Conservation (phyloP, 2,329 filamentous ascomycete species). For the Fulvia fulva region DNA sequence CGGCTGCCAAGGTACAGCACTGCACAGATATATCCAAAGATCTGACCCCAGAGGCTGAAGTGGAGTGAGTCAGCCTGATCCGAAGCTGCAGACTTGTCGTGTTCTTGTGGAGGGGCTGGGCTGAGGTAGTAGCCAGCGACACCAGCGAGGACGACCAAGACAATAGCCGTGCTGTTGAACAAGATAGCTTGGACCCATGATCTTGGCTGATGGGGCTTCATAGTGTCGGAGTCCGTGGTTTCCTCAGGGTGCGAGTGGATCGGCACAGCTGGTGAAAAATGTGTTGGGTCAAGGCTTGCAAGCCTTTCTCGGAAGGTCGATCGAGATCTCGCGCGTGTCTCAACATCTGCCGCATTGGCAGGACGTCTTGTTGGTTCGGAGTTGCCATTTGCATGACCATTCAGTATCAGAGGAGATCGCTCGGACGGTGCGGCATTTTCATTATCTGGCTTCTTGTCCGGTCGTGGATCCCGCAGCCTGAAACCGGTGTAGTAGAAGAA, state of each 20-base stretch:
- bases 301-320: slow-evolving; percentile 47
- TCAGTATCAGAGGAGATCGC: slow-evolving; percentile 34
- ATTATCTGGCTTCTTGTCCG: slow-evolving; percentile 20
- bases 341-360: slow-evolving; percentile 26
- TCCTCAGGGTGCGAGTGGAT: slow-evolving; percentile 55
- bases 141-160: slow-evolving; percentile 80
- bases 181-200: slow-evolving; percentile 50
- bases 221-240: slow-evolving; percentile 25
- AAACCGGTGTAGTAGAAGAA: slow-evolving; percentile 96
- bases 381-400: slow-evolving; percentile 30
- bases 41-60: slow-evolving; percentile 76
- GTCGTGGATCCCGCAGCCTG: slow-evolving; percentile 69
- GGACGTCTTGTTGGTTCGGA: slow-evolving; percentile 6
- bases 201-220: slow-evolving; percentile 39
- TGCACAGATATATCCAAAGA: slow-evolving; percentile 92
- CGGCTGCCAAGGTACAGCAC: slow-evolving; percentile 83
- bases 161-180: slow-evolving; percentile 71
- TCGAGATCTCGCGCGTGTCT: slow-evolving; percentile 27
- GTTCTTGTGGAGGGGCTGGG: slow-evolving; percentile 37
- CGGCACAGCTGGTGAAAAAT: slow-evolving; percentile 79
- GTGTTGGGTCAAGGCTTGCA: slow-evolving; percentile 58
- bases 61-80: slow-evolving; percentile 50
- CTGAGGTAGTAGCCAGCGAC: slow-evolving; percentile 81
- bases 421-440: slow-evolving; percentile 30
- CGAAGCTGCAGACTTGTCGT: slow-evolving; percentile 26